phyloP scores from a whole-genome alignment of 2,329 filamentous ascomycete genomes.

The Hypocrella siamensis region DNA sequence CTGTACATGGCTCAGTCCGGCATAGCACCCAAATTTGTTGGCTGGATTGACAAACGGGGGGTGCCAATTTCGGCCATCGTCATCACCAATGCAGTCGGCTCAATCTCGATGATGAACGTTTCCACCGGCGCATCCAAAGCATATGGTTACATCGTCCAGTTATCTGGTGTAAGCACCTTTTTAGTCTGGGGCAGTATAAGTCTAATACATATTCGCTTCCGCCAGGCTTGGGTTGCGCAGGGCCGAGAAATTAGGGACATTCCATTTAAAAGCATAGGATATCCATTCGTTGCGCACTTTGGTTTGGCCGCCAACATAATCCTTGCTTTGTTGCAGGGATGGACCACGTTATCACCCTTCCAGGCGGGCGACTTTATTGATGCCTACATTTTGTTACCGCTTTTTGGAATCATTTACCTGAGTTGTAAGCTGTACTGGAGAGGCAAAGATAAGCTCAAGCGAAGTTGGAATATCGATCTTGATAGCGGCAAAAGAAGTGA shows the following conservation, averaged over 20 bases:
- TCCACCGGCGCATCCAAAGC: slow-evolving; percentile 49
- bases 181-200: slow-evolving; percentile 57
- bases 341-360: slow-evolving; percentile 43
- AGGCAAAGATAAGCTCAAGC: slow-evolving; percentile 32
- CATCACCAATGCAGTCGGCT: slow-evolving; percentile 54
- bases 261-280: slow-evolving; percentile 37
- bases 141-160: slow-evolving; percentile 55
- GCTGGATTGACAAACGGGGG: slow-evolving; percentile 49
- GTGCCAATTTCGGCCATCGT: slow-evolving; percentile 45
- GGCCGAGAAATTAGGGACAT: slow-evolving; percentile 37
- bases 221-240: slow-evolving; percentile 43
- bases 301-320: slow-evolving; percentile 42
- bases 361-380: slow-evolving; percentile 43
- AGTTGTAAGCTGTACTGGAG: slow-evolving; percentile 36
- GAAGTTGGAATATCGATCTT: slow-evolving; percentile 37
- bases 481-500: slow-evolving; percentile 38
- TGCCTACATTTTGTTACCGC: slow-evolving; percentile 44
- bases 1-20: slow-evolving; percentile 60
- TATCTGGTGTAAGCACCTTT: slow-evolving; percentile 55
- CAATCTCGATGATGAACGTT: slow-evolving; percentile 61
- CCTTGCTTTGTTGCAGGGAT: slow-evolving; percentile 44
- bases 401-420: slow-evolving; percentile 42
- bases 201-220: slow-evolving; percentile 58
- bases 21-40: slow-evolving; percentile 55
- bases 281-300: slow-evolving; percentile 44